These are phyloP conservation scores for Paracorniculantispora psalliotae DNA, from an alignment of 2,329 filamentous ascomycete genomes.

Conservation along the genomic window DNA sequence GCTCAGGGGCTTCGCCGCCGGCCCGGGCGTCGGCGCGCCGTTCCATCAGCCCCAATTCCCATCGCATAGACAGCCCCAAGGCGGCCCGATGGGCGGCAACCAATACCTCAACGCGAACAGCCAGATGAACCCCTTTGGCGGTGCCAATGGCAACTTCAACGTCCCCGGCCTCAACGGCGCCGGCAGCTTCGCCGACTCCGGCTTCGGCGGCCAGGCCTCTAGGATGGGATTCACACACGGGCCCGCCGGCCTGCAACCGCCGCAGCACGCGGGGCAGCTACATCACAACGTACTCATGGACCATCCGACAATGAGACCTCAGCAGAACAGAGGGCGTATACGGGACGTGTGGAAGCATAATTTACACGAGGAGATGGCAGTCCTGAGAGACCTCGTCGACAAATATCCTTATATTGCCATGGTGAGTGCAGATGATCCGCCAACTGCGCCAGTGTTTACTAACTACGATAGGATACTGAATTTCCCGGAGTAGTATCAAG, in stretches of 20 bases:
- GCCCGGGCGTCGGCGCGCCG: slow-evolving; percentile 33
- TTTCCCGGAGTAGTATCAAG: slow-evolving; percentile 96
- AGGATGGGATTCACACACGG: slow-evolving; percentile 78
- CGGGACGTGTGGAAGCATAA: slow-evolving; percentile 95
- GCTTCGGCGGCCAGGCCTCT: slow-evolving; percentile 80
- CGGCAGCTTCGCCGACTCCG: slow-evolving; percentile 60
- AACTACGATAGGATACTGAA: slow-evolving; percentile 75
- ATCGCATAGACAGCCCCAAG: slow-evolving; percentile 47
- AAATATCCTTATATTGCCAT: slow-evolving; percentile 96
- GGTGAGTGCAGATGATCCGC: slow-evolving; percentile 45
- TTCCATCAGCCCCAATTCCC: slow-evolving; percentile 47
- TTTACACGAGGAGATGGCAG: slow-evolving; percentile 82
- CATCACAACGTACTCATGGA: slow-evolving; percentile 38
- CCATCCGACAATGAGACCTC: slow-evolving; percentile 36
- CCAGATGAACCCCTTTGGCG: slow-evolving; percentile 61
- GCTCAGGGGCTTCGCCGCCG: slow-evolving; percentile 34
- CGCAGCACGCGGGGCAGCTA: slow-evolving; percentile 46
- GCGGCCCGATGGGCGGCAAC: slow-evolving; percentile 55
- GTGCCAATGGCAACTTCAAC: slow-evolving; percentile 51
- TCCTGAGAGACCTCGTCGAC: slow-evolving; percentile 76
- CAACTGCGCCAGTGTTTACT: slow-evolving; percentile 2
- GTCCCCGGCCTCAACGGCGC: slow-evolving; percentile 53
- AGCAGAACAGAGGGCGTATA: slow-evolving; percentile 76
- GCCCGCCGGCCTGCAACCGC: slow-evolving; percentile 50
- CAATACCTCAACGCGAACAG: slow-evolving; percentile 68